Evolutionary conservation across 192 early-diverging fungal species (phyloP).

Genomic region (Dimargaris cristalligena): DNA sequence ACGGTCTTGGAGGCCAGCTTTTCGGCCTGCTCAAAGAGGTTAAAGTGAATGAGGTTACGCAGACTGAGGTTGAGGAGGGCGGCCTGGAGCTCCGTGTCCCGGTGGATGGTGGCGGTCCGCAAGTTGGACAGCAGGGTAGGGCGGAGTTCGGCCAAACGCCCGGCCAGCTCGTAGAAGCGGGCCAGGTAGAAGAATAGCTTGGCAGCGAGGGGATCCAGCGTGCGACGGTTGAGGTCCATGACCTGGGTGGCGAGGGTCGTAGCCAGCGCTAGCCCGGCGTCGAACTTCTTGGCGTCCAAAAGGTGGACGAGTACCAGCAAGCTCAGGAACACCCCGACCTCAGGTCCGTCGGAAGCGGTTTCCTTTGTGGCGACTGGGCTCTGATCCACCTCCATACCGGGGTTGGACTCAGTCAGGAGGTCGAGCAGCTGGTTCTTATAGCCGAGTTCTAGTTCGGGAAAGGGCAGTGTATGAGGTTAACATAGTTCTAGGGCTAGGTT

Average conservation of each 20-base stretch:
- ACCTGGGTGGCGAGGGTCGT: slow-evolving; percentile 43
- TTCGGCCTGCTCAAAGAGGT: slow-evolving; percentile 95
- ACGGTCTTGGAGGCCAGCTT: slow-evolving; percentile 82
- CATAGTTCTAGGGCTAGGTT: no score
- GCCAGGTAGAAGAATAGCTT: slow-evolving; percentile 88
- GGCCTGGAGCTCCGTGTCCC: slow-evolving; percentile 75
- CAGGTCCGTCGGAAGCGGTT: slow-evolving; percentile 28
- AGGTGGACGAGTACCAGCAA: slow-evolving; percentile 65
- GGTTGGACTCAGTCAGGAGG: slow-evolving; percentile 14
- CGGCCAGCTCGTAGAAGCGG: slow-evolving; percentile 70
- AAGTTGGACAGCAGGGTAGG: slow-evolving; percentile 63
- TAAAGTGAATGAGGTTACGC: slow-evolving; percentile 84
- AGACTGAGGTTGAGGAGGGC: slow-evolving; percentile 81
- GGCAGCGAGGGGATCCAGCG: slow-evolving; percentile 76
- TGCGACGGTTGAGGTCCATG: slow-evolving; percentile 63
- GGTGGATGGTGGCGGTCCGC: slow-evolving; percentile 78
- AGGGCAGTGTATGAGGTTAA: no score
- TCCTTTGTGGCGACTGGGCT: slow-evolving; percentile 15
- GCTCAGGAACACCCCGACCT: slow-evolving; percentile 72
- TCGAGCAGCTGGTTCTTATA: slow-evolving; percentile 17
- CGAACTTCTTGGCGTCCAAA: slow-evolving; percentile 55
- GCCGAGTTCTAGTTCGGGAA: slow-evolving; percentile 11
- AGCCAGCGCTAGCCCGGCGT: slow-evolving; percentile 52
- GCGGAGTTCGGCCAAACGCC: slow-evolving; percentile 53
- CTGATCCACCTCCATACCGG: slow-evolving; percentile 30